These are phyloP conservation scores for Eutrema salsugineum DNA, from an alignment of 441 rosid species.

Conservation along the genomic window DNA sequence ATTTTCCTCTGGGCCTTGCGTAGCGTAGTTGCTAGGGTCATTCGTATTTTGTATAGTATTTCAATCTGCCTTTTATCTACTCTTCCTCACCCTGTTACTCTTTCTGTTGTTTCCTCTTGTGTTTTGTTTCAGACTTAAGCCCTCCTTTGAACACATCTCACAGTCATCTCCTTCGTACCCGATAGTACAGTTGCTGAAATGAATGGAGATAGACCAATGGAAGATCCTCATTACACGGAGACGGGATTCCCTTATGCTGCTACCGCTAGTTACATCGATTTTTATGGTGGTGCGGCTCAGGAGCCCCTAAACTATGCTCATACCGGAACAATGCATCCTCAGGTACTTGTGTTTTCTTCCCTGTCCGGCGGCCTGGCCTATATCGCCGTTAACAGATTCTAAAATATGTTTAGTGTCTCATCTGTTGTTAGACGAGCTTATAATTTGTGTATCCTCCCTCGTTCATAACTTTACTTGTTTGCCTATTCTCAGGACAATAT, in stretches of 20 bases:
- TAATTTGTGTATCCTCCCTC: neutral
- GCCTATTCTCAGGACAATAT: constrained; percentile 53
- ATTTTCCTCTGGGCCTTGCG: neutral
- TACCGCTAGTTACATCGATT: constrained; percentile 46
- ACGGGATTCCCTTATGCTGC: constrained; percentile 53
- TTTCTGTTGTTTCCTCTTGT: neutral
- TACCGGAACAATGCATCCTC: constrained; percentile 42
- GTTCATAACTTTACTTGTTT: constrained; percentile 8
- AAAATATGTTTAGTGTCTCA: neutral
- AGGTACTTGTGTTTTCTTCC: constrained; percentile 33
- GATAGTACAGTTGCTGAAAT: constrained; percentile 30
- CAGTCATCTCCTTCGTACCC: neutral
- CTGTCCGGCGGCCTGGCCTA: neutral
- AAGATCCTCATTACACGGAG: constrained; percentile 43
- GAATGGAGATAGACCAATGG: constrained; percentile 49
- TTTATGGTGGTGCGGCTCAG: constrained; percentile 45
- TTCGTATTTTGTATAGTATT: neutral
- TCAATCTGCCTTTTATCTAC: neutral
- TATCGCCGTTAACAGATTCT: too few species aligned
- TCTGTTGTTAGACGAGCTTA: neutral
- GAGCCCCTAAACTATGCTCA: constrained; percentile 38
- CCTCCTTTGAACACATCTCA: constrained; percentile 6
- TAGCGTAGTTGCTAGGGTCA: neutral
- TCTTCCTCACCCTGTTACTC: neutral
- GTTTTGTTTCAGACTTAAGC: neutral